Evolutionary conservation across 148 eudicot species (phyloP).

Genomic region (Rhododendron simsii): DNA sequence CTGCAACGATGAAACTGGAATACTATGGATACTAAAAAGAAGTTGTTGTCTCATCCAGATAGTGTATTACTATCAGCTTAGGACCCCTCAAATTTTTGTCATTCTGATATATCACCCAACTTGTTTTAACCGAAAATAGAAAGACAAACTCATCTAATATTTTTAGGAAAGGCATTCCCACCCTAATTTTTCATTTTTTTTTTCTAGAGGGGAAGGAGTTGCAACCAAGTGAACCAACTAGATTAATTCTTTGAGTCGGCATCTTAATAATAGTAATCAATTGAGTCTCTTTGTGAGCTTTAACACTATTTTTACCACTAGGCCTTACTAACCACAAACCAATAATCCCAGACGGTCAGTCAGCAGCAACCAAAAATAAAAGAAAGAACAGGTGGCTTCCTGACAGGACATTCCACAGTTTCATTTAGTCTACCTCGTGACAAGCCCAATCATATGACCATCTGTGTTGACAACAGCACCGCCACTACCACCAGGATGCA

Average conservation of each 20-base stretch:
- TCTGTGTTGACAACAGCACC: slow-evolving; percentile 78
- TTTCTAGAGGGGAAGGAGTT: background rate
- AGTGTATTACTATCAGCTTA: background rate
- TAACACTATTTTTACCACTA: background rate
- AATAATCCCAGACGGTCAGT: background rate
- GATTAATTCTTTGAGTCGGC: background rate
- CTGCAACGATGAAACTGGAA: background rate
- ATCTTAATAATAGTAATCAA: background rate
- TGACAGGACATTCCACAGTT: background rate
- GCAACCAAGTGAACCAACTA: background rate
- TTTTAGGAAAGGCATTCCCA: background rate
- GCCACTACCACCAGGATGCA: slow-evolving; percentile 97
- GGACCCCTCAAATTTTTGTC: background rate
- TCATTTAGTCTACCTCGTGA: slow-evolving; percentile 64
- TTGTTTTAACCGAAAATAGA: background rate
- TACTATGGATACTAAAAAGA: background rate
- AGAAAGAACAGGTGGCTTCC: background rate
- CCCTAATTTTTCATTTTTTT: background rate
- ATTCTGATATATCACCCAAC: background rate
- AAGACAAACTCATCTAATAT: background rate
- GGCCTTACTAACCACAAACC: background rate
- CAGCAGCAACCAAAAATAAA: background rate
- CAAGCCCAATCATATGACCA: slow-evolving; percentile 89
- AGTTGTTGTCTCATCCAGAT: background rate
- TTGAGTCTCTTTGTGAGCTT: background rate